Percentiles rank a stretch among this genome's conserved stretches.
Conservation (phyloP, 2,329 filamentous ascomycete species). For the Aspergillus aculeatus region DNA sequence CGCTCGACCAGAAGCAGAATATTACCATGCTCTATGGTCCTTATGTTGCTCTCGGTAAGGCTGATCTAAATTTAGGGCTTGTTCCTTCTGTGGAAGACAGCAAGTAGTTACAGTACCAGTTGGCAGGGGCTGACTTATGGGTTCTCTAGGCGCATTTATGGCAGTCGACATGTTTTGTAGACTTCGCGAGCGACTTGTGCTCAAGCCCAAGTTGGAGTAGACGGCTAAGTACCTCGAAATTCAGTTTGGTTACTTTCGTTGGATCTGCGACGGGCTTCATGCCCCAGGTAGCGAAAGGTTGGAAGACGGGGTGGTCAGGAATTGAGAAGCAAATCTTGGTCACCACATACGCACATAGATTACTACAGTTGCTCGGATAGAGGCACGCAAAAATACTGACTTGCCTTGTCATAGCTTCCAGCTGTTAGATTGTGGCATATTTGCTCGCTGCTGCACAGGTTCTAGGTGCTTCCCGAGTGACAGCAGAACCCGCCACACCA, state of each 20-base stretch:
- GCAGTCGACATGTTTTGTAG: slow-evolving; percentile 40
- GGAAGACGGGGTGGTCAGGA: neutral
- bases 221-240: neutral
- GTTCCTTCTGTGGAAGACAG: neutral
- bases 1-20: slow-evolving; percentile 47
- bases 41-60: slow-evolving; percentile 56
- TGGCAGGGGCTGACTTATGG: neutral
- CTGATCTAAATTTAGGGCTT: slow-evolving; percentile 11
- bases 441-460: neutral
- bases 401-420: neutral
- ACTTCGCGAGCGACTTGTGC: slow-evolving; percentile 27
- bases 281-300: no score
- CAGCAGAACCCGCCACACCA: neutral
- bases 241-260: no score
- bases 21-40: slow-evolving; percentile 57
- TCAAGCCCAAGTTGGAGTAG: slow-evolving; percentile 33
- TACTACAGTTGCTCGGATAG: neutral
- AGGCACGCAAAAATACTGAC: slow-evolving; percentile 1
- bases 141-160: slow-evolving; percentile 35
- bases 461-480: neutral
- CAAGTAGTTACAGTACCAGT: neutral
- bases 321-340: neutral
- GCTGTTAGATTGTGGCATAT: slow-evolving; percentile 1
- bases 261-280: no score
- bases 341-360: neutral